Evolutionary conservation across 2,329 filamentous ascomycete genomes (phyloP), one percentile per base, ranked within the genome.

Genomic region (Diaporthe sp.): DNA sequence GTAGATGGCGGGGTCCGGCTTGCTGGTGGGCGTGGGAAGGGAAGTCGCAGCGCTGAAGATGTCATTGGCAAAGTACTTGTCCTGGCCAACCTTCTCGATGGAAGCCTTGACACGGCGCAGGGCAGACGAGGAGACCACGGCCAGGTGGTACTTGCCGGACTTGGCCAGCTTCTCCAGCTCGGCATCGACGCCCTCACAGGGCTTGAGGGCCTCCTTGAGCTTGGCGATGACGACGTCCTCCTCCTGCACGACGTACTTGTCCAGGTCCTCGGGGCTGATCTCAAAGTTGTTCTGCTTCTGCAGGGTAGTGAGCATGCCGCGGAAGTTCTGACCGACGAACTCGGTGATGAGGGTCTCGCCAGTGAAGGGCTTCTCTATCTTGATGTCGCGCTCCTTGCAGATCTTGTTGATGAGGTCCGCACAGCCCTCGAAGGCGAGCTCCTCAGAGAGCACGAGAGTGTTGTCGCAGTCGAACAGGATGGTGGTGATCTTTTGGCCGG

Each of bases 241-340:
- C 85, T 98, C 95, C 79, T 88, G 88, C 79, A 86, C 88, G 76
- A 97, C 94, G 82, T 94, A 97, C 53, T 81, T 83, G 79, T 97
- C 92, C 73, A 95, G 84, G 81, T 97, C 94, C 2, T 90, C 91
- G 27, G 88, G 83, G 35, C 84, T 79, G 84, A 98, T 90, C 70
- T 88, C 85, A 84, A 97, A 96, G 84, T 88, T 87, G 88, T 94
- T 92, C 84, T 94, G 93, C 83, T 91, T 86, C 84, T 95, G 92
- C 75, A 98, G 91, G 75, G 91, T 91, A 74, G 87, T 84, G 85
- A 97, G 92, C 94, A 97, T 97, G 84, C 94, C 94, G 78, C 95
- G 94, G 90, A 97, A 98, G 89, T 97, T 97, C 83, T 97, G 93
- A 79, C 96, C 95, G 79, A 98, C 94, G 80, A 97, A 98, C 85